phyloP scores from a whole-genome alignment of 2,329 filamentous ascomycete genomes.

The Penicillium paneum region DNA sequence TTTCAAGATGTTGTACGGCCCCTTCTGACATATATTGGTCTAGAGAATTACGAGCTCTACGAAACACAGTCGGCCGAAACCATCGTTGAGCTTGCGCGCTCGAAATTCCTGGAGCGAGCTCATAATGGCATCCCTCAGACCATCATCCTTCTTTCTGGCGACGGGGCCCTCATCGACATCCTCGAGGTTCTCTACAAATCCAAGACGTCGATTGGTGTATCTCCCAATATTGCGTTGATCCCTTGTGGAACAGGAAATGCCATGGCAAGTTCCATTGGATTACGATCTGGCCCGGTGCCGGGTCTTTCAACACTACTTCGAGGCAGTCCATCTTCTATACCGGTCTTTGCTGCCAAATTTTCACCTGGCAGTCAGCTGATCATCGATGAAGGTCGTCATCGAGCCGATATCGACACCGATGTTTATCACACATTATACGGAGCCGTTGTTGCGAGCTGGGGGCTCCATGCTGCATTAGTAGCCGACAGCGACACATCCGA shows the following conservation, averaged over 20 bases:
- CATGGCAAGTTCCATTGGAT: conserved; percentile 40
- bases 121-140: conserved; percentile 52
- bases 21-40: conserved; percentile 49
- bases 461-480: conserved; percentile 82
- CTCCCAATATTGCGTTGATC: conserved; percentile 56
- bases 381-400: conserved; percentile 47
- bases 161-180: conserved; percentile 80
- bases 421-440: conserved; percentile 54
- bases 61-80: conserved; percentile 62
- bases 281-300: conserved; percentile 31
- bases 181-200: conserved; percentile 61
- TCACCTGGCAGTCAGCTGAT: conserved; percentile 53
- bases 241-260: conserved; percentile 53
- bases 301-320: conserved; percentile 58
- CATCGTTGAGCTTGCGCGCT: conserved; percentile 61
- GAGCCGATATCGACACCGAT: conserved; percentile 20
- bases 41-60: conserved; percentile 54
- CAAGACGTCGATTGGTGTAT: conserved; percentile 32
- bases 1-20: conserved; percentile 57
- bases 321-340: conserved; percentile 56
- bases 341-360: conserved; percentile 62
- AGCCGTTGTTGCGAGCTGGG: conserved; percentile 84
- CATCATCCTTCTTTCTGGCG: conserved; percentile 77
- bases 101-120: conserved; percentile 50
- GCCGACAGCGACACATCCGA: conserved; percentile 84